These are phyloP conservation scores for Vigna hirtella DNA, from an alignment of 306 rosid species.

Conservation along the genomic window DNA sequence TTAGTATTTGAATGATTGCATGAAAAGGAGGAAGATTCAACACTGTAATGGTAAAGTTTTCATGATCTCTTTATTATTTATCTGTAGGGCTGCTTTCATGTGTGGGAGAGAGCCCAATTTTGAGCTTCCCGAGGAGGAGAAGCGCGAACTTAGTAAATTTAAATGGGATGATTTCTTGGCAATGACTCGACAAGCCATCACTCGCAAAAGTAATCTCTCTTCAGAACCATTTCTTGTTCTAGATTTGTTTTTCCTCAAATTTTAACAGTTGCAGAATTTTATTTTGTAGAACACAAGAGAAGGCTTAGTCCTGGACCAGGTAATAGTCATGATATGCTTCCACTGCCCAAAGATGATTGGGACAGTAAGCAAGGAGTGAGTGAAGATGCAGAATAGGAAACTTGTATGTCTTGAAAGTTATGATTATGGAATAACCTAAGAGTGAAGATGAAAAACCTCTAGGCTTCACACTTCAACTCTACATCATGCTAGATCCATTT, in stretches of 20 bases:
- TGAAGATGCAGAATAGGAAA: constrained; percentile 63
- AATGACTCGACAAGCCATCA: constrained; percentile 80
- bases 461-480: constrained; percentile 52
- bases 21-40: constrained; percentile 8
- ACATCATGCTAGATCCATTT: constrained; percentile 52
- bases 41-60: constrained; percentile 1
- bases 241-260: constrained; percentile 9
- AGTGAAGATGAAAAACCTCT: constrained; percentile 44
- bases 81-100: constrained; percentile 91
- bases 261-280: constrained; percentile 36
- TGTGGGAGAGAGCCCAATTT: constrained; percentile 96
- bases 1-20: constrained; percentile 6
- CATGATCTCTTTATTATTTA: not conserved
- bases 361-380: constrained; percentile 55
- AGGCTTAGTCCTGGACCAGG: constrained; percentile 51
- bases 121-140: constrained; percentile 79
- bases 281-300: constrained; percentile 67
- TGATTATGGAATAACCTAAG: constrained; percentile 46
- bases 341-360: constrained; percentile 50
- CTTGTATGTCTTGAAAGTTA: constrained; percentile 53
- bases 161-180: constrained; percentile 94
- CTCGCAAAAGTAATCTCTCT: constrained; percentile 69
- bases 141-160: constrained; percentile 69
- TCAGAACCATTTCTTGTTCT: constrained; percentile 2
- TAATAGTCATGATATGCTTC: constrained; percentile 48